Base-by-base conservation (phyloP, 108 stramenopile genomes). In the Licmophora abbreviata region DNA sequence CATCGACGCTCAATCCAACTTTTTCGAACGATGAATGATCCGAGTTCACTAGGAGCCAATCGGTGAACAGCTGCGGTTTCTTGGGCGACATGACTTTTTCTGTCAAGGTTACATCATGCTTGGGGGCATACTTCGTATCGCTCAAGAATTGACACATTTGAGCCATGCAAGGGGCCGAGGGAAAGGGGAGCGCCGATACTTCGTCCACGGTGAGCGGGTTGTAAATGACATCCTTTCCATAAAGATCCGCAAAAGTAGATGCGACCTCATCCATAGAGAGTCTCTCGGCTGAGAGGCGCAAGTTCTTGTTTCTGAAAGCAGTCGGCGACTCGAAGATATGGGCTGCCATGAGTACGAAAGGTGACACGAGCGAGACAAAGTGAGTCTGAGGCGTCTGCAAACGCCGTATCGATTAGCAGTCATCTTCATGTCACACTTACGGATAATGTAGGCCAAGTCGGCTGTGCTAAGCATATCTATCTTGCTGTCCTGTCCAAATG, bases 221-320 rank as follows among this genome's bases (percentile, higher is more conserved):
- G 67, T 74, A 80, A 60, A 80, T 61, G 32, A 80, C 74, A 59
- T 75, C 71, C 46, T 80, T 80, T 15, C 79, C 79, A 51, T 63
- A 80, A 27, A 80, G 29, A 61, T 80, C 79, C 15, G 60, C 30
- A 57, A 80, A 76, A 9, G 35, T 44, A 9, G 29, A 32, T 0
- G 79, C 79, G 12, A 75, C 58, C 45, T 72, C 71, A 32, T 73
- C 71, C 71, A 80, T 71, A 8, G 68, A 66, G 11, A 80, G 65
- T 26, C 57, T 46, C 47, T 76, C 67, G 0, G 63, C 51, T 1
- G 64, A 60, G 6, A 71, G 11, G 20, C 68, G 60, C 11, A 80
- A 23, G 48, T 61, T 80, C 12, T 54, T 17, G 0, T 64, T 64
- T 20, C 58, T 28, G 61, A 66, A 80, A 29, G 50, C 30, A 32